Percentiles rank a stretch among this genome's conserved stretches.
Conservation (phyloP, 2,329 filamentous ascomycete species). For the Ophiostoma triangulosporum region DNA sequence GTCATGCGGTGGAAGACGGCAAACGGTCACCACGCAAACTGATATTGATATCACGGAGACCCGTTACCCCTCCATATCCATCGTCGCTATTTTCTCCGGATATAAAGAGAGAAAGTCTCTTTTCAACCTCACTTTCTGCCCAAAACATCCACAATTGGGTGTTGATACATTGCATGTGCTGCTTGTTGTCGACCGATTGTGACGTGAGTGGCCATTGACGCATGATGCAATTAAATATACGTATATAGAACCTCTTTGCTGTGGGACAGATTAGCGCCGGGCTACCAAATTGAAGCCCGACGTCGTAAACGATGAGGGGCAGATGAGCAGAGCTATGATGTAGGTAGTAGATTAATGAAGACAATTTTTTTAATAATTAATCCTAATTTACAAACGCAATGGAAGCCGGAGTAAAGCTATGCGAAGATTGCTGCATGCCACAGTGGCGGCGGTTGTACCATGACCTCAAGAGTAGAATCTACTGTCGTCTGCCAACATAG, state of each 20-base stretch:
- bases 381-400: too few relatives aligned
- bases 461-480: too few relatives aligned
- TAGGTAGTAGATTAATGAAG: background rate
- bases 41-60: background rate
- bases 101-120: too few relatives aligned
- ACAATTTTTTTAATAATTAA: too few relatives aligned
- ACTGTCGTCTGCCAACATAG: too few relatives aligned
- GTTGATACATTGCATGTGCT: constrained; percentile 4
- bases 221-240: background rate
- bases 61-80: background rate
- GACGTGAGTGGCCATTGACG: background rate
- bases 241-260: background rate
- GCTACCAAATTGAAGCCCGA: background rate
- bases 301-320: background rate
- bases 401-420: too few relatives aligned
- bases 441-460: too few relatives aligned
- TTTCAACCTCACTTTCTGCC: background rate
- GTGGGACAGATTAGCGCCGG: constrained; percentile 1
- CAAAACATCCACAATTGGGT: constrained; percentile 10
- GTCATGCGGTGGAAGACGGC: background rate
- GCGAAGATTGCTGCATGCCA: too few relatives aligned
- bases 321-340: background rate
- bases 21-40: background rate
- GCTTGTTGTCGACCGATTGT: background rate
- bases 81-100: background rate